Percentiles rank a stretch among this genome's conserved stretches.
Evolutionary conservation across 2,329 filamentous ascomycete genomes (phyloP).

Genomic region (Neofusicoccum laricinum): DNA sequence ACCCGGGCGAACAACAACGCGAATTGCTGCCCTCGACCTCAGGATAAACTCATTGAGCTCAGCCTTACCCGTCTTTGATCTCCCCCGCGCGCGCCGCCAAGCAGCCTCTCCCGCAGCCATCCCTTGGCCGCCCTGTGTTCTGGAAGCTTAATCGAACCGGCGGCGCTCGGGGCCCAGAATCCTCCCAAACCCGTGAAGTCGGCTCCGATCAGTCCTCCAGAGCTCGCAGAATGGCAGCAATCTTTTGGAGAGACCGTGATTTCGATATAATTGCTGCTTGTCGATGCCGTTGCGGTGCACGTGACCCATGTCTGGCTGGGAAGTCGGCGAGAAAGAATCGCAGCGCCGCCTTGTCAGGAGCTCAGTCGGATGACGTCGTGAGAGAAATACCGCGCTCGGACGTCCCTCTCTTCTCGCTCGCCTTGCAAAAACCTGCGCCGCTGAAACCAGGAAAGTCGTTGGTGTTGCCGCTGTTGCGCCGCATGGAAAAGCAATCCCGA

Average conservation of each 20-base stretch:
- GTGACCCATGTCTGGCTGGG: not conserved
- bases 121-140: not conserved
- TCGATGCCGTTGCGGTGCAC: not conserved
- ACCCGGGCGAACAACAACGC: conserved; percentile 14
- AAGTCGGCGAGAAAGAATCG: not conserved
- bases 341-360: not conserved
- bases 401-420: not conserved
- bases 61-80: conserved; percentile 10
- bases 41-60: conserved; percentile 2
- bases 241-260: not conserved
- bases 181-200: not conserved
- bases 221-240: not conserved
- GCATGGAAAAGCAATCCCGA: conserved; percentile 10
- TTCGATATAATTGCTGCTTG: not conserved
- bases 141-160: conserved; percentile 7
- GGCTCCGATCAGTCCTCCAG: not conserved
- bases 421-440: not conserved
- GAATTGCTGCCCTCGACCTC: not conserved
- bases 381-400: not conserved
- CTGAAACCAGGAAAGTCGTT: not conserved
- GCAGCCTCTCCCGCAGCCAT: conserved; percentile 3
- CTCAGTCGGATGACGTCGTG: not conserved
- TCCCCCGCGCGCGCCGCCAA: conserved; percentile 1
- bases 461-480: conserved; percentile 3
- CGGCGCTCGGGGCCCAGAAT: not conserved